Percentiles rank a stretch among this genome's conserved stretches.
These are phyloP conservation scores for Parmelia sp. DNA, from an alignment of 495 filamentous ascomycete species.

Conservation along the genomic window DNA sequence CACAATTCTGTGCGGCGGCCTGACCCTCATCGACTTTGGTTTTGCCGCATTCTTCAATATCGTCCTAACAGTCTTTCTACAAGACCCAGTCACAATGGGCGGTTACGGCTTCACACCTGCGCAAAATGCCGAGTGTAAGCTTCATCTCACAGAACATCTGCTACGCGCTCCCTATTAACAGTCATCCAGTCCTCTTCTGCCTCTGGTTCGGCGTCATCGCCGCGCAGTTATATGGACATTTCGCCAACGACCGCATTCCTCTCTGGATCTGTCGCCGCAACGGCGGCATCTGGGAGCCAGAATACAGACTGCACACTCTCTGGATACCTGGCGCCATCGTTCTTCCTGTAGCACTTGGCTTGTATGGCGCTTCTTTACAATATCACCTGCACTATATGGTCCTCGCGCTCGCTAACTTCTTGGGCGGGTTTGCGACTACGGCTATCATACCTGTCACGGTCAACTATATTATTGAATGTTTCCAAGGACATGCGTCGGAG, in stretches of 20 bases:
- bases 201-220: constrained; percentile 44
- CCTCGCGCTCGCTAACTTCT: constrained; percentile 37
- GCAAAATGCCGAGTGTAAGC: constrained; percentile 38
- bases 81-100: constrained; percentile 30
- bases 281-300: constrained; percentile 45
- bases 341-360: constrained; percentile 44
- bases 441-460: constrained; percentile 15
- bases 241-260: constrained; percentile 43
- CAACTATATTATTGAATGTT: constrained; percentile 48
- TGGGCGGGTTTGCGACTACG: constrained; percentile 38
- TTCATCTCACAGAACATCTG: too few species aligned
- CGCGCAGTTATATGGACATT: constrained; percentile 39
- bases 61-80: constrained; percentile 35
- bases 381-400: constrained; percentile 46
- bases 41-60: constrained; percentile 36
- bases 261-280: constrained; percentile 36
- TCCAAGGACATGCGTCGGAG: constrained; percentile 39
- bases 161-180: neutral
- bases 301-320: constrained; percentile 25
- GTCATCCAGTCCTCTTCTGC: constrained; percentile 24
- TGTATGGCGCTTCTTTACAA: constrained; percentile 43
- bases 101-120: constrained; percentile 37
- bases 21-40: constrained; percentile 31
- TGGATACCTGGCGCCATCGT: constrained; percentile 28
- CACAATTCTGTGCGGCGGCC: constrained; percentile 24